A percentile compares a stretch with the other conserved stretches of the same genome.
These are phyloP conservation scores for Litsea cubeba DNA, from an alignment of 164 flowering plant genomes.

Conservation along the genomic window DNA sequence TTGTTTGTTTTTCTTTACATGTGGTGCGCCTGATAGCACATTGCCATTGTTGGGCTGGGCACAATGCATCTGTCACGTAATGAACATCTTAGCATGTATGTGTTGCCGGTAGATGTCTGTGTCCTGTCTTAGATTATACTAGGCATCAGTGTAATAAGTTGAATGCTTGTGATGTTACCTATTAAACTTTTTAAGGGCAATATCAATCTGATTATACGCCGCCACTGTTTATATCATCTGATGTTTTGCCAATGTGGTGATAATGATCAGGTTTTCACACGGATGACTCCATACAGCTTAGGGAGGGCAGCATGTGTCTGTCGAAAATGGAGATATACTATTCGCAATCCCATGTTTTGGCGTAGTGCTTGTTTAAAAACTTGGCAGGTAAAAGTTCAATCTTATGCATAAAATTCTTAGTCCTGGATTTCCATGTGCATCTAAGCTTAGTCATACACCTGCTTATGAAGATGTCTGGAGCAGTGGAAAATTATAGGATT, in stretches of 20 bases:
- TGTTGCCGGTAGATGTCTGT: not conserved
- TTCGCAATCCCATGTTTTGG: constrained; percentile 90
- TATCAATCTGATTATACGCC: not conserved
- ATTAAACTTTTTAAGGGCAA: not conserved
- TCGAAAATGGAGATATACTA: constrained; percentile 92
- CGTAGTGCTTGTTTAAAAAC: constrained; percentile 87
- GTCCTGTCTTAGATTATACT: not conserved
- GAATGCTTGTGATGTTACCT: not conserved
- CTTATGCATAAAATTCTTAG: not conserved
- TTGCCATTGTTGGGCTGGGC: not conserved
- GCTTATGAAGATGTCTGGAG: constrained; percentile 54
- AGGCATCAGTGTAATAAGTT: not conserved
- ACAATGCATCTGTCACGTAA: not conserved
- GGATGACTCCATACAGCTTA: constrained; percentile 71
- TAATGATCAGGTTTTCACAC: constrained; percentile 61
- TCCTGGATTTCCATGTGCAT: not conserved
- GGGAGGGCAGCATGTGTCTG: constrained; percentile 96
- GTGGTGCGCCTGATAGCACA: not conserved
- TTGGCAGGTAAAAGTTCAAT: constrained; percentile 69
- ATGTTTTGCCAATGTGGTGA: too few relatives aligned
- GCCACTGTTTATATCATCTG: not conserved
- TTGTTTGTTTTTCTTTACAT: not conserved
- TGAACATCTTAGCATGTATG: not conserved
- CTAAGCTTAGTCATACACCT: constrained; percentile 7
- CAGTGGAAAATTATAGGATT: constrained; percentile 69